phyloP scores from a whole-genome alignment of 257 asterid species.

The Paulownia fortunei region DNA sequence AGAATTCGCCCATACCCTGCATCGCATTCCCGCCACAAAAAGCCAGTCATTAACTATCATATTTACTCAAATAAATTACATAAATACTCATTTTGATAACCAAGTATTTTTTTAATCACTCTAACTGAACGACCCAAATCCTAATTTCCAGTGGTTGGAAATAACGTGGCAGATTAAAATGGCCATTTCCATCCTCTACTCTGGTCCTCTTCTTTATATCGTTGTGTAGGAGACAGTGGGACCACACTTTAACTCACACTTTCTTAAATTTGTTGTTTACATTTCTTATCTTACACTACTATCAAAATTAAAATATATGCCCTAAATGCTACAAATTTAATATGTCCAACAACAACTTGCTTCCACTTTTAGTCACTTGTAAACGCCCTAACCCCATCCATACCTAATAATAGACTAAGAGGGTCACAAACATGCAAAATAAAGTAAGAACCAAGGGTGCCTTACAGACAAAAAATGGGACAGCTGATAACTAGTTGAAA shows the following conservation, averaged over 20 bases:
- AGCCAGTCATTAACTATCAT: neutral
- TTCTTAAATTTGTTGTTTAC: neutral
- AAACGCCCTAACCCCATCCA: neutral
- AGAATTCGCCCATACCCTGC: conserved; percentile 95
- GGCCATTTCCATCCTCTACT: neutral
- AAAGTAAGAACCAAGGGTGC: neutral
- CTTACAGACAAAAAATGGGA: neutral
- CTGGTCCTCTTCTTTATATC: neutral
- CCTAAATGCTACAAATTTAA: neutral
- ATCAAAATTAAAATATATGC: neutral
- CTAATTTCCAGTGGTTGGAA: neutral
- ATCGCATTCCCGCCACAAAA: neutral
- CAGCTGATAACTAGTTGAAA: neutral
- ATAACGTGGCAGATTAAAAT: neutral
- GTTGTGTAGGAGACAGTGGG: conserved; percentile 3
- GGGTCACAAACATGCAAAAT: neutral
- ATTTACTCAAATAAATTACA: neutral
- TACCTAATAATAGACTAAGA: conserved; percentile 6
- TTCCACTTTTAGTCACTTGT: conserved; percentile 7
- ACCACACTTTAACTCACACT: conserved; percentile 27
- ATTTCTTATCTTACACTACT: conserved; percentile 8
- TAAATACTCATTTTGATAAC: neutral
- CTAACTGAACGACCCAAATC: neutral
- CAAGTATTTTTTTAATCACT: neutral
- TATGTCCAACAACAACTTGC: conserved; percentile 27